Percentiles rank a stretch among this genome's conserved stretches.
Evolutionary conservation across 2,329 filamentous ascomycete species (phyloP).

Genomic region (Phaeomoniella chlamydospora): DNA sequence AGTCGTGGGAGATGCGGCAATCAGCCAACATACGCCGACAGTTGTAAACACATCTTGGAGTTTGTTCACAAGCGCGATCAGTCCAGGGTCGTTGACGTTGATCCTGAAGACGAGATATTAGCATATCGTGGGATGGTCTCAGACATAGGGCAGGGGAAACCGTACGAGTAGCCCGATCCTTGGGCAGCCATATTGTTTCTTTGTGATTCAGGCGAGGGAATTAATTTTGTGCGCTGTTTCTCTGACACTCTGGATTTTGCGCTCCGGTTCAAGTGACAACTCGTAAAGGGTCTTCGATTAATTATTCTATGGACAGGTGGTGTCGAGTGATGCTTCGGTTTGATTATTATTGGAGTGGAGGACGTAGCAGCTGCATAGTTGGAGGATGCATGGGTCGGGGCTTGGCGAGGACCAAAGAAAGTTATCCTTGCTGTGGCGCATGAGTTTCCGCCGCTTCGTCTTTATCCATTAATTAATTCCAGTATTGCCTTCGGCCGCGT

Average conservation of each 20-base stretch:
- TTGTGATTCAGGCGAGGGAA: neutral
- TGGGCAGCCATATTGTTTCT: conserved; percentile 26
- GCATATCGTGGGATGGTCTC: conserved; percentile 11
- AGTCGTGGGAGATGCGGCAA: no score
- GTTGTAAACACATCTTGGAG: conserved; percentile 98
- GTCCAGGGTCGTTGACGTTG: conserved; percentile 55
- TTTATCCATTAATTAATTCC: no score
- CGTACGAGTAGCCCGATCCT: conserved; percentile 28
- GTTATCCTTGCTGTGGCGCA: no score
- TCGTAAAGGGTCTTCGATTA: no score
- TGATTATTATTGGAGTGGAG: neutral
- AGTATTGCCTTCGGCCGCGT: no score
- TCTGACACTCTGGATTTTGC: no score
- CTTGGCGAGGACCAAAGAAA: no score
- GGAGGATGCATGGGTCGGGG: neutral
- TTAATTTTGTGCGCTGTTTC: no score
- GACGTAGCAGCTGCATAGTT: neutral
- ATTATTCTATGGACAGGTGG: no score
- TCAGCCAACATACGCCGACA: conserved; percentile 54
- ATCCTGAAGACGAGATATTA: conserved; percentile 33
- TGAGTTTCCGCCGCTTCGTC: no score
- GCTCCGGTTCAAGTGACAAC: no score
- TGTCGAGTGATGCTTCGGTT: neutral
- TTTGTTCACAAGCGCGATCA: conserved; percentile 87
- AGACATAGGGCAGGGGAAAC: conserved; percentile 12